Evolutionary conservation across 164 flowering plant genomes (phyloP), one percentile per base, ranked within the genome.

Genomic region (Akebia trifoliata): DNA sequence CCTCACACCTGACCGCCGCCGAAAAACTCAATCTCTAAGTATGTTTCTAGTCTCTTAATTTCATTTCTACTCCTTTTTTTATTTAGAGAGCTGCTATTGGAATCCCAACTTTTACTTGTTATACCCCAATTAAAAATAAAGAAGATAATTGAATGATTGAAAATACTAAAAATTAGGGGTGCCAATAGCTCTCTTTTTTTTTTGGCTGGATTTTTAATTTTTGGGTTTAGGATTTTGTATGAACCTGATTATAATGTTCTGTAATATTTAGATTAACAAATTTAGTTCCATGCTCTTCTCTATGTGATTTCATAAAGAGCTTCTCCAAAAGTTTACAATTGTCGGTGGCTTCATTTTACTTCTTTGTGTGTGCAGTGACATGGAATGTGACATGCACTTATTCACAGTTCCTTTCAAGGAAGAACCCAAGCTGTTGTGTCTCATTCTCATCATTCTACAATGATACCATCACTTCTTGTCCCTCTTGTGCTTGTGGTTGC

Each of bases 341-440:
- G 21, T 12, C 22, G 7, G n/a, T 40, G 11, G 18, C 17, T 9
- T 42, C 21, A 12, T 25, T 9, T 8, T 34, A 6, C 9, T 28
- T 51, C 21, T 40, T 57, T 52, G 8, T 25, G 48, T 67, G 17
- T 71, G 78, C 90, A 88, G 92, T 85, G 90, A 89, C 90, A 51
- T 86, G 93, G 93, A 85, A 85, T 62, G 85, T 89, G 42, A 89
- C 94, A 0, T 89, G 94, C 79, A 87, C 91, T n/a, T 87, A 83
- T 38, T 87, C 95, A 1, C 87, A 87, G 74, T 81, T 87, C 59
- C 63, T 87, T 20, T 85, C 89, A 2, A 63, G 72, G 35, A 81
- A 81, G 67, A 81, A 78, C 52, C 90, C 90, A 25, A 78, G 62
- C 48, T 84, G 90, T 26, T 87, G 88, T 43, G 89, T 87, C 49